phyloP scores from a whole-genome alignment of 257 asterid genomes.

The Plectranthus barbatus region DNA sequence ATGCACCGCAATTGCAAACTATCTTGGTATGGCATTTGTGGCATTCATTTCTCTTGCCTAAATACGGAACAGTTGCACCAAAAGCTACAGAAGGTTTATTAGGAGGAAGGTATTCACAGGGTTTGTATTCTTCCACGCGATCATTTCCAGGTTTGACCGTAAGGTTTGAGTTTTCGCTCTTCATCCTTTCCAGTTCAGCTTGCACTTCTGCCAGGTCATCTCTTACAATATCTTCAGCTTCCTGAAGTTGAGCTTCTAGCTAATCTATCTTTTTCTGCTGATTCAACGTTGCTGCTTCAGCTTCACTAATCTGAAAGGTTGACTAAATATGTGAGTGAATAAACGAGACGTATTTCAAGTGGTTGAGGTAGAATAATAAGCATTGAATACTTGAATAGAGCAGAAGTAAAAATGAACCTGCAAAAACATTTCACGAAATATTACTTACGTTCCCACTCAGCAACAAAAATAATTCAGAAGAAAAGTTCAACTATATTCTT shows the following conservation, averaged over 20 bases:
- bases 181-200: constrained; percentile 47
- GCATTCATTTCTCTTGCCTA: constrained; percentile 18
- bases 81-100: constrained; percentile 16
- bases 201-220: constrained; percentile 61
- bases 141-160: constrained; percentile 8
- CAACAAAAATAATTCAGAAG: background rate
- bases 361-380: too few species aligned
- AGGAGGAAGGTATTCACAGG: constrained; percentile 12
- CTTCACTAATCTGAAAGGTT: constrained; percentile 46
- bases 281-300: constrained; percentile 40
- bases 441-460: too few species aligned
- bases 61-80: constrained; percentile 13
- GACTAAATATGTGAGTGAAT: background rate
- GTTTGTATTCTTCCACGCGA: constrained; percentile 17
- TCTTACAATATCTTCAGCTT: constrained; percentile 83
- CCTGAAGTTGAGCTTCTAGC: constrained; percentile 92
- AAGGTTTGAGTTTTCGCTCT: constrained; percentile 20
- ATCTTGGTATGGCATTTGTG: constrained; percentile 22
- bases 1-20: constrained; percentile 26
- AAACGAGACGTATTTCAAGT: background rate
- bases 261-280: constrained; percentile 71
- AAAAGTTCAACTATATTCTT: too few species aligned
- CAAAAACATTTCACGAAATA: too few species aligned
- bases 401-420: too few species aligned
- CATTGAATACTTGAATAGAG: too few species aligned